phyloP scores from a whole-genome alignment of 2,329 filamentous ascomycete species.

The Ambrosiella beaveri region DNA sequence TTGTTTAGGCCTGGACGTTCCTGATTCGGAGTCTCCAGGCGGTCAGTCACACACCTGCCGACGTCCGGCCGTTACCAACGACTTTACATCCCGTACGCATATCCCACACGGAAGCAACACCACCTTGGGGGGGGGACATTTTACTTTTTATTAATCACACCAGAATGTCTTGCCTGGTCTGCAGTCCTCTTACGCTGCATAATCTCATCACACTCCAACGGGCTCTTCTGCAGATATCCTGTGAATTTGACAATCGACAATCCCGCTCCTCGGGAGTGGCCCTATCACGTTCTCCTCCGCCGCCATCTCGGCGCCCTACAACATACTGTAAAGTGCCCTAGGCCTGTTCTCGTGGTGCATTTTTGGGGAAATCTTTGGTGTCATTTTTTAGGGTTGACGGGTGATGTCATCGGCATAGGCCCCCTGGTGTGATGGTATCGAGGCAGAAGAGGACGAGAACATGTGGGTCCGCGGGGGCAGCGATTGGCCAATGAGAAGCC shows the following conservation, averaged over 20 bases:
- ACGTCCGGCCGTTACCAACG: too few relatives aligned
- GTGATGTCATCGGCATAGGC: background rate
- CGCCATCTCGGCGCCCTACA: background rate
- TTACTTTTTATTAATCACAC: too few relatives aligned
- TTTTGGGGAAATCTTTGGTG: too few relatives aligned
- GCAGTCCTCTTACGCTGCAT: too few relatives aligned
- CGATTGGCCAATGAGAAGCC: constrained; percentile 1
- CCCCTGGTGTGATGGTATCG: background rate
- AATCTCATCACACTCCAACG: too few relatives aligned
- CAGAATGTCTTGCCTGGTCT: too few relatives aligned
- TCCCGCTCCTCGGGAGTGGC: background rate
- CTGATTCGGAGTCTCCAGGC: constrained; percentile 3
- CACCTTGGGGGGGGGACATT: too few relatives aligned
- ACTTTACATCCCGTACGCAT: too few relatives aligned
- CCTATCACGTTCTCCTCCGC: background rate
- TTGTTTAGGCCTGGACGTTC: constrained; percentile 9
- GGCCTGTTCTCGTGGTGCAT: background rate
- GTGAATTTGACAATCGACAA: too few relatives aligned
- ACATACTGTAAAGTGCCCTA: background rate
- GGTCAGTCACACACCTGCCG: background rate
- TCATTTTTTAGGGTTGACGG: too few relatives aligned
- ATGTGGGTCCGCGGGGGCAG: constrained; percentile 1
- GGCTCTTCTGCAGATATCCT: too few relatives aligned
- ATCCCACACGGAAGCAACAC: too few relatives aligned
- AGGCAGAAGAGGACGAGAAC: background rate